Evolutionary conservation across 2,329 filamentous ascomycete species (phyloP).

Genomic region (Verticillium nonalfalfae): DNA sequence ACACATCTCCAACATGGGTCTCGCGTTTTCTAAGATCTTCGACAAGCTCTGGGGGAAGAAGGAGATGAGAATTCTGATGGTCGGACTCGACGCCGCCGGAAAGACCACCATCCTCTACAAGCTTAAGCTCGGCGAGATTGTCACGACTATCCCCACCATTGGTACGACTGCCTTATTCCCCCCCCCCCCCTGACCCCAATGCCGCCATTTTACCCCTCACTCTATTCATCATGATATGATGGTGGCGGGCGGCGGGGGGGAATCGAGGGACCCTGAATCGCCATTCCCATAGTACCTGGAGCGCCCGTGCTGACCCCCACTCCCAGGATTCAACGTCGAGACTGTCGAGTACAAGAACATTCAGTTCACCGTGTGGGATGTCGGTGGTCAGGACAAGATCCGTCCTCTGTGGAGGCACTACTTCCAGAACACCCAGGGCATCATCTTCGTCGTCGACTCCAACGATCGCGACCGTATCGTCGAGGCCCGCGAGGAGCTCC

Average conservation of each 20-base stretch:
- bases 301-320: constrained; percentile 14
- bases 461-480: constrained; percentile 98
- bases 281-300: not conserved
- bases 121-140: constrained; percentile 98
- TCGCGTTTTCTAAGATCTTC: constrained; percentile 94
- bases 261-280: not conserved
- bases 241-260: not conserved
- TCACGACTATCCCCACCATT: constrained; percentile 98
- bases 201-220: not conserved
- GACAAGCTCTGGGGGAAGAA: constrained; percentile 98
- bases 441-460: constrained; percentile 99
- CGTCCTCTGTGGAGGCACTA: constrained; percentile 4
- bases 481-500: constrained; percentile 92
- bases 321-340: constrained; percentile 94
- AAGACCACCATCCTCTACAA: constrained; percentile 99
- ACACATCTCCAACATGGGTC: constrained; percentile 78
- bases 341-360: constrained; percentile 99
- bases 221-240: not conserved
- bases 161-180: constrained; percentile 52
- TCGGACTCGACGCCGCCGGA: constrained; percentile 97
- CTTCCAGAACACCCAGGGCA: constrained; percentile 79
- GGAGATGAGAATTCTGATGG: constrained; percentile 99
- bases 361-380: constrained; percentile 99
- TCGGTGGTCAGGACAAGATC: constrained; percentile 80
- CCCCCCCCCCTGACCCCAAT: not conserved